Percentiles rank a stretch among this genome's conserved stretches.
Evolutionary conservation across 2,329 filamentous ascomycete species (phyloP).

Genomic region (Colletotrichum sp.): DNA sequence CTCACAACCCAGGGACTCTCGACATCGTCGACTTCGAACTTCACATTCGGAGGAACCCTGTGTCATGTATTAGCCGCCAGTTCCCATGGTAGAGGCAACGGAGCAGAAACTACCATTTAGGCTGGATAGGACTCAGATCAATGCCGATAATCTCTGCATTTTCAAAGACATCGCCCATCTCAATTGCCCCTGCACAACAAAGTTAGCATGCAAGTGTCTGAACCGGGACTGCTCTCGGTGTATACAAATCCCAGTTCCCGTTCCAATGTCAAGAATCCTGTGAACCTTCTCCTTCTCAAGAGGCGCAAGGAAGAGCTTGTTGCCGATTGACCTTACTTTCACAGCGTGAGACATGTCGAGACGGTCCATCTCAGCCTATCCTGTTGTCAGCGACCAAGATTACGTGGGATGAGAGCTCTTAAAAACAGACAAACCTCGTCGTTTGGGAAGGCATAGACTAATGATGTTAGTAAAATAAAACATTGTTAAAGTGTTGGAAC

Average conservation of each 20-base stretch:
- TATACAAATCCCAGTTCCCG: background rate
- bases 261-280: background rate
- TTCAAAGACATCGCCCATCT: background rate
- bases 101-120: background rate
- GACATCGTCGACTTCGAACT: conserved; percentile 29
- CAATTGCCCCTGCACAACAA: no score
- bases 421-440: background rate
- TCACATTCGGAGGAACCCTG: conserved; percentile 25
- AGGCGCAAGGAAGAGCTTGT: conserved; percentile 45
- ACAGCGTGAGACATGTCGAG: conserved; percentile 45
- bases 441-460: background rate
- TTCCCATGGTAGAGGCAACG: rapidly evolving
- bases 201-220: background rate
- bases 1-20: background rate
- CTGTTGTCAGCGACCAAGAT: background rate
- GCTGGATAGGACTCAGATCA: conserved; percentile 7
- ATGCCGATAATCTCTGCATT: background rate
- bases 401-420: rapidly evolving
- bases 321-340: conserved; percentile 35
- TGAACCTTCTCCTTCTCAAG: conserved; percentile 24
- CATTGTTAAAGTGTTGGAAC: rapidly evolving
- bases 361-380: background rate
- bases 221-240: background rate
- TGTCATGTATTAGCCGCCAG: rapidly evolving
- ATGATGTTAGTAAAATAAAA: rapidly evolving